These are phyloP conservation scores for Backusella morwellensis DNA, from an alignment of 192 early-diverging fungal species.

Conservation along the genomic window DNA sequence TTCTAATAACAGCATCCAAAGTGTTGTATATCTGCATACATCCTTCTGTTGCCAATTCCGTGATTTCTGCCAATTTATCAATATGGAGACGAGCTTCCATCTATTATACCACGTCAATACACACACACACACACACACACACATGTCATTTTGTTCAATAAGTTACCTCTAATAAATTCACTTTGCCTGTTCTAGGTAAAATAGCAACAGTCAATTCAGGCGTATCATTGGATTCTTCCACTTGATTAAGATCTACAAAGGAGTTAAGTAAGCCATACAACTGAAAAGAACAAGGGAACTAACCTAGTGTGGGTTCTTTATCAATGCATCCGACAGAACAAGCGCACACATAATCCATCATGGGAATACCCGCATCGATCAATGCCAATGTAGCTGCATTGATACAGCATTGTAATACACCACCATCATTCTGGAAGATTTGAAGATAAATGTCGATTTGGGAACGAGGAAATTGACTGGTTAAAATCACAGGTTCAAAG, in stretches of 20 bases:
- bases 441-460: slow-evolving; percentile 95
- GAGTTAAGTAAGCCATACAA: too few species aligned
- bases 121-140: too few species aligned
- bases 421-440: slow-evolving; percentile 92
- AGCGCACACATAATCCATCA: slow-evolving; percentile 84
- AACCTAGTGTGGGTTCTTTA: slow-evolving; percentile 68
- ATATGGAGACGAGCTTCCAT: slow-evolving; percentile 89
- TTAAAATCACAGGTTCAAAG: slow-evolving; percentile 86
- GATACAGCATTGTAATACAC: slow-evolving; percentile 68
- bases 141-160: too few species aligned
- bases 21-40: slow-evolving; percentile 62
- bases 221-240: slow-evolving; percentile 85
- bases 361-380: slow-evolving; percentile 79
- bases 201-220: slow-evolving; percentile 89
- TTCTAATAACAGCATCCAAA: slow-evolving; percentile 61
- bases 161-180: slow-evolving; percentile 72
- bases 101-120: slow-evolving; percentile 27
- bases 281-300: neutral
- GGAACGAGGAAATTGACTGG: slow-evolving; percentile 74
- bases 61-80: slow-evolving; percentile 67
- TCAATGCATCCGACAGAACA: slow-evolving; percentile 85
- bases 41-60: slow-evolving; percentile 65
- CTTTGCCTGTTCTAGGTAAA: slow-evolving; percentile 78
- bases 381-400: slow-evolving; percentile 84
- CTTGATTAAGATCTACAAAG: slow-evolving; percentile 72